Evolutionary conservation across 331 rosid species (phyloP).

Genomic region (Quercus lobata): DNA sequence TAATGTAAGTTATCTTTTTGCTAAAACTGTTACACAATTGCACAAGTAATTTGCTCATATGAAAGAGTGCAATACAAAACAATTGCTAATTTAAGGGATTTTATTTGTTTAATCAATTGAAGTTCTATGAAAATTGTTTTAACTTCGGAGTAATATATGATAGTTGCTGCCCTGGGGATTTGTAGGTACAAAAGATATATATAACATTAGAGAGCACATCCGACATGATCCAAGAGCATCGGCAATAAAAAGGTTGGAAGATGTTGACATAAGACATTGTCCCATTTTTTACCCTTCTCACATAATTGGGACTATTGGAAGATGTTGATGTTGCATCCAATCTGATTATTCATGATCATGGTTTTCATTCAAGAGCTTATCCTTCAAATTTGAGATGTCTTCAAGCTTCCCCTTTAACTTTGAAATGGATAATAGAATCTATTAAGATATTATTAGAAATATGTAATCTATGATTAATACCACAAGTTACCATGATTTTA

Average conservation of each 20-base stretch:
- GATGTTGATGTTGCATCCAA: not conserved
- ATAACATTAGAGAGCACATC: not conserved
- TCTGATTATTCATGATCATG: not conserved
- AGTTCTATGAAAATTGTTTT: not conserved
- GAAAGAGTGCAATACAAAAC: too few relatives aligned
- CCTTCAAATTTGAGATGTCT: too few relatives aligned
- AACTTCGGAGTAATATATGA: not conserved
- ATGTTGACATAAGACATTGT: not conserved
- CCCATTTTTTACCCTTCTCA: not conserved
- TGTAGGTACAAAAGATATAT: not conserved
- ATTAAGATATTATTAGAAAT: too few relatives aligned
- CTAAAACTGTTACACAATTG: too few relatives aligned
- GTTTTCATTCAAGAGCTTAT: not conserved
- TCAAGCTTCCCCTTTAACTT: too few relatives aligned
- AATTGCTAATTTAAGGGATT: not conserved
- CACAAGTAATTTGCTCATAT: too few relatives aligned
- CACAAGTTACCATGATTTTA: too few relatives aligned
- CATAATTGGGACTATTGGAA: not conserved
- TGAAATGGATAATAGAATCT: too few relatives aligned
- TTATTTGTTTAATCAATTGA: not conserved
- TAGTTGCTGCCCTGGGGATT: not conserved
- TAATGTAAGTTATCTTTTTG: too few relatives aligned
- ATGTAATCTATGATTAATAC: too few relatives aligned
- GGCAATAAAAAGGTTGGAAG: not conserved
- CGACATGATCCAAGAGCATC: conserved; percentile 17